Base-by-base conservation (phyloP, 306 rosid species). In the Citrullus mucosospermus region DNA sequence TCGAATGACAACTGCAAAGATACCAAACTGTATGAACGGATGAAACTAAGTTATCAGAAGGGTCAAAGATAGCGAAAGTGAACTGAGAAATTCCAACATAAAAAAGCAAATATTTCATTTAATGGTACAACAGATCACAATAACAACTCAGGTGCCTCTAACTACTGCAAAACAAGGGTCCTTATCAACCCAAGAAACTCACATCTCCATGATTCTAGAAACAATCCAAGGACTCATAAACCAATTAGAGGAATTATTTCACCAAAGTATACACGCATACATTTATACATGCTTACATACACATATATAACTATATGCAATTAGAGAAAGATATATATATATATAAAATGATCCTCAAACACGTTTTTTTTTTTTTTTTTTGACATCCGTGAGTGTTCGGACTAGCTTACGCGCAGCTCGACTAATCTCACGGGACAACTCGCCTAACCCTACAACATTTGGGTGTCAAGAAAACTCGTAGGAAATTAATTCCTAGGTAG, bases 1-100 rank as follows among this genome's bases (percentile, higher is more conserved):
- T 58, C 96, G 89, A 86, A 94, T 81, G 84, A 88, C 83, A 80
- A 94, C 92, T 70, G 97, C 85, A 78, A 89, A 75, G 80, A 87
- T 90, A 77, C 97, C 97, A 54, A 89, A 80, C 97, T 94, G 83
- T 82, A 58, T 78, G 51, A 78, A 11, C 85, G 76, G 81, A 78
- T 83, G 32, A 79, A 44, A 80, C 63, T 16, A 58, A 78, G 74
- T 81, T 81, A 73, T 60, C 65, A 14, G 76, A 77, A 54, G 63
- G 17, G 18, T 18, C 9, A 9, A 39, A 56, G 62, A 56, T 18
- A 36, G 51, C 54, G 38, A 25, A 51, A 6, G 4, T 1, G 28
- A 25, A 71, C 41, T 25, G 41, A 48, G 58, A 71, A 71, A 73
- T 73, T 50, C 17, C 61, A 51, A 51, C 61, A 48, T 15, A 46